Evolutionary conservation across 2,329 filamentous ascomycete species (phyloP), one percentile per base, ranked within the genome.

Genomic region (Sclerotinia trifoliorum): DNA sequence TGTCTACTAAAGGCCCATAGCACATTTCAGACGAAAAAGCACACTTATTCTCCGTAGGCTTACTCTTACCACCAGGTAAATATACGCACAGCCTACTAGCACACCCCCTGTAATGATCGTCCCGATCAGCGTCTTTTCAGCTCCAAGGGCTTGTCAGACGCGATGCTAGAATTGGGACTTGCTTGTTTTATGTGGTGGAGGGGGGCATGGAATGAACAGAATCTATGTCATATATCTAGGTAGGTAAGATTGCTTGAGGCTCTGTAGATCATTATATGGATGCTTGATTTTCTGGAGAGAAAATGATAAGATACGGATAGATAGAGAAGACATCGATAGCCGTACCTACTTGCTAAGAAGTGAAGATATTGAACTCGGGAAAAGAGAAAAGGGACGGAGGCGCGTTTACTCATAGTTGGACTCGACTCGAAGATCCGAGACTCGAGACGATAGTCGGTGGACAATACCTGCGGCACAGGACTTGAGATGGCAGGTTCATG

Each of bases 401-500:
- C 29, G 15, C 58, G 2, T 44, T 49, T 10, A 24, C 15, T 49
- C 10, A 49, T 32, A 35, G 39, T 19, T 62, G 5, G 29, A 49
- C 58, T 49, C 21, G 29, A 46, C 2, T 29, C 24, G 44, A 62
- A 62, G 32, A 29, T n/a, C 49, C 54, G 65, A 42, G 29, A n/a
- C 13, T 48, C 17, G 5, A 11, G 48, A 67, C 24, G 48, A 62
- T 17, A 67, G 29, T 32, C 19, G 44, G 39, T 21, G 7, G 32
- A 32, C 19, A 8, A 32, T 21, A 49, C 11, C 15, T 19, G 56
- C 42, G 51, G 17, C 19, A 52, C 42, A 26, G 64, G 46, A 68
- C 7, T 44, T n/a, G 32, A 51, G 8, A 67, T 67, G 65, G 1
- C 26, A 29, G n/a, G 42, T 26, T 79, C 78, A 57, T 68, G 75